Conservation (phyloP, 768 basidiomycete genomes). For the Goffeauzyma gilvescens region DNA sequence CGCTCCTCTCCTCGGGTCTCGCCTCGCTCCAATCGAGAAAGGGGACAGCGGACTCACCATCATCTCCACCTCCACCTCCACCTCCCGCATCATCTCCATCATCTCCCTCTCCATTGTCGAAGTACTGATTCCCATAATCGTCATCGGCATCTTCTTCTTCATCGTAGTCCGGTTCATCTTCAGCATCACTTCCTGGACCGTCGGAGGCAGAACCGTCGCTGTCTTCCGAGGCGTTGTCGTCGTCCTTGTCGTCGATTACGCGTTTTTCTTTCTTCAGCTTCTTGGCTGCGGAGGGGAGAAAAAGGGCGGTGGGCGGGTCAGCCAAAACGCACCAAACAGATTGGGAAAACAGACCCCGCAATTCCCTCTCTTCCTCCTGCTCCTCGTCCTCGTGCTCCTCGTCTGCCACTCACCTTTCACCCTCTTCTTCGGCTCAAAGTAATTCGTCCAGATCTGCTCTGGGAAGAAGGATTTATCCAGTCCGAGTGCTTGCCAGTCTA, state of each 20-base stretch:
- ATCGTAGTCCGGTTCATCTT: neutral
- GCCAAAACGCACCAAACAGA: too few relatives aligned
- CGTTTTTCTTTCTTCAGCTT: neutral
- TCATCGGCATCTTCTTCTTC: neutral
- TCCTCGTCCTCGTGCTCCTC: too few relatives aligned
- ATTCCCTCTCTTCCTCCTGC: too few relatives aligned
- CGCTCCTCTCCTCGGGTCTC: too few relatives aligned
- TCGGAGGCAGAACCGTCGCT: neutral
- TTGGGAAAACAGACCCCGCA: too few relatives aligned
- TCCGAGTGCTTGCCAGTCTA: neutral
- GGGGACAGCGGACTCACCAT: too few relatives aligned
- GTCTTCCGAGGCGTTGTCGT: neutral
- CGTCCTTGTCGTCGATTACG: neutral
- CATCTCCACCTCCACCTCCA: neutral
- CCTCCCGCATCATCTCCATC: neutral
- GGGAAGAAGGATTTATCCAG: conserved; percentile 2
- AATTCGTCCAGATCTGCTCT: neutral
- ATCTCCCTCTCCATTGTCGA: conserved; percentile 1
- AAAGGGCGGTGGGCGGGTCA: too few relatives aligned
- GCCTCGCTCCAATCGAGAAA: too few relatives aligned
- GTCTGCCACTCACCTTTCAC: conserved; percentile 1
- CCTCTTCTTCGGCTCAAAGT: conserved; percentile 1
- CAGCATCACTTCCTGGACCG: neutral
- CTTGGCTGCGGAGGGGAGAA: neutral
- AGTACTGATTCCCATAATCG: conserved; percentile 1